Percentiles rank a stretch among this genome's conserved stretches.
These are phyloP conservation scores for Gracilaria domingensis DNA, from an alignment of 23 red algal genomes.

Conservation along the genomic window DNA sequence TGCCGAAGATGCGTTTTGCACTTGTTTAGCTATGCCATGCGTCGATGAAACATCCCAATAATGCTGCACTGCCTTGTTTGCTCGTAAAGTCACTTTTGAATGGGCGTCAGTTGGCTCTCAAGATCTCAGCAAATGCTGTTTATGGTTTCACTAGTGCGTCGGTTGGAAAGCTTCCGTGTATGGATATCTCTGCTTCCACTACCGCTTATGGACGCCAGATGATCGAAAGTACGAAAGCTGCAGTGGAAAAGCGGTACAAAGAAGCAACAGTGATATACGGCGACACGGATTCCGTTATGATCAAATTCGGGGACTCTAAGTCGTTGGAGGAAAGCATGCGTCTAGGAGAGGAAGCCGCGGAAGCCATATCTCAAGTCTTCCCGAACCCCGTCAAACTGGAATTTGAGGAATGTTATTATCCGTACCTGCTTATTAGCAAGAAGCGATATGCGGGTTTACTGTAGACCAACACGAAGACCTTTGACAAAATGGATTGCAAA, in stretches of 20 bases:
- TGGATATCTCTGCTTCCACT: conserved; percentile 96
- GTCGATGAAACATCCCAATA: too few relatives aligned
- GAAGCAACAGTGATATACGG: conserved; percentile 93
- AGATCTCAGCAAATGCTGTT: conserved; percentile 99
- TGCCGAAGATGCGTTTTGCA: too few relatives aligned
- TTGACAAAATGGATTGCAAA: conserved; percentile 99
- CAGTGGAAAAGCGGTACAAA: conserved; percentile 84
- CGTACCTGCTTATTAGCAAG: conserved; percentile 97
- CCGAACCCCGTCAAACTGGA: conserved; percentile 95
- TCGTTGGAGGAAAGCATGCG: conserved; percentile 80
- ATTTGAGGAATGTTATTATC: conserved; percentile 99
- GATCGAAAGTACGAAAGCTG: conserved; percentile 89
- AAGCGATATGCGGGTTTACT: conserved; percentile 98
- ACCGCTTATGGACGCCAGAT: conserved; percentile 97
- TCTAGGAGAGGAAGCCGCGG: conserved; percentile 86
- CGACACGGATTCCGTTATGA: conserved; percentile 99
- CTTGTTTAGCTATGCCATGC: too few relatives aligned
- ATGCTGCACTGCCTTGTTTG: conserved; percentile 62
- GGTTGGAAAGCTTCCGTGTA: conserved; percentile 98
- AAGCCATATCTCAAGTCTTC: conserved; percentile 80
- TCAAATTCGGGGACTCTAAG: conserved; percentile 86
- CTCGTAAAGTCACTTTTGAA: conserved; percentile 89
- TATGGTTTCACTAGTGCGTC: conserved; percentile 99
- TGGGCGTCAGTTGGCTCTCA: conserved; percentile 95
- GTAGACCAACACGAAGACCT: conserved; percentile 84